Base-by-base conservation (phyloP, 805 yeast species). In the Sugiyamaella americana region DNA sequence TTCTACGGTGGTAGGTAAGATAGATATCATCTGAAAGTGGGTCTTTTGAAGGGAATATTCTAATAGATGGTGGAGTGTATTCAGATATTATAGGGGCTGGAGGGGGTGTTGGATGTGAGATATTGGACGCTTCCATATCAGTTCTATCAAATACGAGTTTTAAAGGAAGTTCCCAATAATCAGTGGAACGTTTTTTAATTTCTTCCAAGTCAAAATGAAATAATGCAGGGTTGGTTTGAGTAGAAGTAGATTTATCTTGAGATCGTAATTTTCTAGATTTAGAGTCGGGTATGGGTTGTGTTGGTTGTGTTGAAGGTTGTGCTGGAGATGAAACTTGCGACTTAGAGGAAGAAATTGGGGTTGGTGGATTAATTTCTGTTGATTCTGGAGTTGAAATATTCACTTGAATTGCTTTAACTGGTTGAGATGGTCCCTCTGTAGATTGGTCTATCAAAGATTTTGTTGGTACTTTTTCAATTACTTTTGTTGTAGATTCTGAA, bases 1-100 rank as follows among this genome's bases (percentile, higher is more conserved):
- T 76, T 35, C 75, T 70, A 37, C 71, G 71, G 62, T 84, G 89
- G 75, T 23, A 76, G 11, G 66, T 51, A 24, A 61, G 56, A 58
- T 67, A 80, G n/a, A 54, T 3, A 0, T 59, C 53, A 58, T 79
- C 83, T 1, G 62, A 55, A 41, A 84, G 63, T 3, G 79, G 77
- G 54, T 76, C 82, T 2, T 8, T 26, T 8, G 8, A 8, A 8
- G 32, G 13, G n/a, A n/a, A n/a, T n/a, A n/a, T n/a, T 8, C 32
- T 8, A 26, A 13, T 26, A 26, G 11, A 8, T 26, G 32, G 32
- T 11, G 20, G 37, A 17, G 11, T 11, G 18, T 35, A 35, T 11
- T 35, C 11, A 5, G 5, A 18, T 5, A 35, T 35, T 11, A 18
- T 35, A 6, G 37, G 37, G 5, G 20, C 11, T 35, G 37, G 32